Evolutionary conservation across 73 alveolate genomes (phyloP).

Genomic region (Breviolum minutum): DNA sequence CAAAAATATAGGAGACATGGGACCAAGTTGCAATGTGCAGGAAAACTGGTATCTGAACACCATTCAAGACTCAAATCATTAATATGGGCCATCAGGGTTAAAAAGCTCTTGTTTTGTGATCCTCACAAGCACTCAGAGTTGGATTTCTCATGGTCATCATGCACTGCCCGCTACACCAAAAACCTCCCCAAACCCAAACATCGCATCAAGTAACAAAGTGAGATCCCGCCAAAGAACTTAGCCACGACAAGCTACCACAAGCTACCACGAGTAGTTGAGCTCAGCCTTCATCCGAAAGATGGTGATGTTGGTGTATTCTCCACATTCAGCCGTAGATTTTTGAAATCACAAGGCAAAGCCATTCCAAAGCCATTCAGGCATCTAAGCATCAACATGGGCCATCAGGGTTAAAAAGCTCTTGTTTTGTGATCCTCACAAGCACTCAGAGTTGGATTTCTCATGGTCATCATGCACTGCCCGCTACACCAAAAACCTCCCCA

Average conservation of each 20-base stretch:
- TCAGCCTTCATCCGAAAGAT: slow-evolving; percentile 42
- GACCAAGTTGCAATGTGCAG: too few relatives aligned
- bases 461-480: slow-evolving; percentile 23
- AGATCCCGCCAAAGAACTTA: too few relatives aligned
- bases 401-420: slow-evolving; percentile 61
- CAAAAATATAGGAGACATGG: too few relatives aligned
- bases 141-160: slow-evolving; percentile 45
- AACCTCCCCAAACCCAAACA: neutral
- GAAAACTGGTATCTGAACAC: too few relatives aligned
- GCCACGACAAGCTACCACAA: neutral
- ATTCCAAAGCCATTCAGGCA: neutral
- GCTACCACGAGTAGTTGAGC: neutral
- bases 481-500: too few relatives aligned
- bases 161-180: neutral
- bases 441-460: slow-evolving; percentile 50
- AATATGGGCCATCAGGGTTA: slow-evolving; percentile 54
- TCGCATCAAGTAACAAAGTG: too few relatives aligned
- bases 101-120: slow-evolving; percentile 26
- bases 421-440: slow-evolving; percentile 5
- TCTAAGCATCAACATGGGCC: neutral
- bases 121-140: slow-evolving; percentile 41
- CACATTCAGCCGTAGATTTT: neutral
- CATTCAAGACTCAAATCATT: neutral
- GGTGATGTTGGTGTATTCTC: slow-evolving; percentile 21
- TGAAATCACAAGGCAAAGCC: slow-evolving; percentile 9